A percentile compares a stretch with the other conserved stretches of the same genome.
Conservation (phyloP, 2,329 filamentous ascomycete genomes). For the Botrytis aclada region DNA sequence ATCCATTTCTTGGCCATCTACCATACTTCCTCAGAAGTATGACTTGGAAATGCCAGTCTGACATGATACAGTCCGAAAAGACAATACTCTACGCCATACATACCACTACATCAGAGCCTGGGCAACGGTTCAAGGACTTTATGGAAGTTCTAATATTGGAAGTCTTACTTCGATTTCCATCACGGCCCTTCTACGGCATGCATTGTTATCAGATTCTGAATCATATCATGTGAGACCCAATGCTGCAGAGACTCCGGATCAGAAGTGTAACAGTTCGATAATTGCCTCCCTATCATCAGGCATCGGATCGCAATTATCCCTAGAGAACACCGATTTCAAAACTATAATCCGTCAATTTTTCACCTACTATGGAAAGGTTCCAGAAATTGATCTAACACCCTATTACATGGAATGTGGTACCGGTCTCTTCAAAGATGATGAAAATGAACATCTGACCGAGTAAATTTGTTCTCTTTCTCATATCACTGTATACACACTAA, state of each 20-base stretch:
- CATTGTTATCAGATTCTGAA: neutral
- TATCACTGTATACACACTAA: neutral
- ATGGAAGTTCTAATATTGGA: neutral
- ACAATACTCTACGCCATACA: neutral
- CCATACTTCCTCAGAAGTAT: too few relatives aligned
- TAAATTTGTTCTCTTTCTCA: neutral
- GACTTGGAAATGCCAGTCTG: neutral
- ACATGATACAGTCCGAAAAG: neutral
- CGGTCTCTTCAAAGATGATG: neutral
- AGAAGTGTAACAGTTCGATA: neutral
- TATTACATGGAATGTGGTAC: neutral
- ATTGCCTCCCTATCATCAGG: neutral
- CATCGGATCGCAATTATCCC: neutral
- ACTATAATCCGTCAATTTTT: neutral
- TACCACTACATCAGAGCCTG: slow-evolving; percentile 22
- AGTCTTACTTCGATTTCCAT: neutral
- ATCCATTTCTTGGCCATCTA: neutral
- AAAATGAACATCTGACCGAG: neutral
- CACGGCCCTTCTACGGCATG: neutral
- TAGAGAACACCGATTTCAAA: too few relatives aligned
- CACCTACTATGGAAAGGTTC: neutral
- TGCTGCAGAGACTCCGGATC: neutral
- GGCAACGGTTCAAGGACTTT: slow-evolving; percentile 12
- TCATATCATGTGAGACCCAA: neutral
- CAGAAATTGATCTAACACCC: neutral